Evolutionary conservation across 768 basidiomycete genomes (phyloP).

Genomic region (Vishniacozyma victoriae): DNA sequence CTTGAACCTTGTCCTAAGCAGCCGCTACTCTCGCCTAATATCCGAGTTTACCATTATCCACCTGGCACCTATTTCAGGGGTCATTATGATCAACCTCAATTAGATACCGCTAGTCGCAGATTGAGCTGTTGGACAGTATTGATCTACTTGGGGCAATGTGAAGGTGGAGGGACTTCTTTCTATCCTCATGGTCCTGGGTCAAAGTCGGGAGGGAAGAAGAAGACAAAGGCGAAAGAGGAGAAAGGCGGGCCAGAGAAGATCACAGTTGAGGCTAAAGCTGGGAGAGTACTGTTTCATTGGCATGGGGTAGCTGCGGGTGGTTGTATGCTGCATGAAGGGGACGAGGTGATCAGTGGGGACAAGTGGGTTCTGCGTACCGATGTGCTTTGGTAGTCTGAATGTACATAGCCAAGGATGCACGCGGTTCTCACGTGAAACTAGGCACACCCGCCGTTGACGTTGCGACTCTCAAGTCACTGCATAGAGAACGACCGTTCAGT

Average conservation of each 20-base stretch:
- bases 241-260: conserved; percentile 6
- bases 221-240: background rate
- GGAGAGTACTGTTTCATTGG: conserved; percentile 29
- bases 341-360: conserved; percentile 23
- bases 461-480: too few relatives aligned
- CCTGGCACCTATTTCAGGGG: conserved; percentile 12
- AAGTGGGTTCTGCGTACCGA: conserved; percentile 40
- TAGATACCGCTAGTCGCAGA: conserved; percentile 5
- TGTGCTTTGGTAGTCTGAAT: conserved; percentile 19
- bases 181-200: conserved; percentile 5
- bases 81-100: conserved; percentile 25
- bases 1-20: background rate
- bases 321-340: conserved; percentile 34
- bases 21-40: conserved; percentile 19
- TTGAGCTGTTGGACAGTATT: conserved; percentile 25
- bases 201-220: background rate
- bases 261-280: conserved; percentile 21
- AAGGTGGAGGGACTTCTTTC: conserved; percentile 32
- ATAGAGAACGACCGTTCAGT: too few relatives aligned
- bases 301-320: conserved; percentile 27
- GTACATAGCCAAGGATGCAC: background rate
- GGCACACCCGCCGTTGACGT: too few relatives aligned
- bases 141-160: conserved; percentile 16
- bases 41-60: conserved; percentile 28
- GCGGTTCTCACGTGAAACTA: too few relatives aligned